These are phyloP conservation scores for Russula emetica DNA, from an alignment of 768 basidiomycete species.

Conservation along the genomic window DNA sequence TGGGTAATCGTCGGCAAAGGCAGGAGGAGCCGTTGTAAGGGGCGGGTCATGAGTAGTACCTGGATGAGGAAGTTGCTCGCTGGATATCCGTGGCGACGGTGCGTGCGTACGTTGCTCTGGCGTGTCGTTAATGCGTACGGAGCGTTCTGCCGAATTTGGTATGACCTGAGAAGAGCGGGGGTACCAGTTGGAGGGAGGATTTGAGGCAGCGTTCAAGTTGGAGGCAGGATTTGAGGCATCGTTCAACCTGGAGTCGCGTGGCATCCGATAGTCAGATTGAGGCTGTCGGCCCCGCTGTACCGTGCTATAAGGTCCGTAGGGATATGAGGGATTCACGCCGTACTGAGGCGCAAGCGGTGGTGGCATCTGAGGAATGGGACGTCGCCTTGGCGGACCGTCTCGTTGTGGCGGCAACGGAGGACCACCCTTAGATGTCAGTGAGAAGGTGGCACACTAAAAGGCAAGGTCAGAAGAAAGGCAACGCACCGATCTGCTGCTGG, in stretches of 20 bases:
- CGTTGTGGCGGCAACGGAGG: neutral
- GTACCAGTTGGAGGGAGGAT: neutral
- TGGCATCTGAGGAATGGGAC: conserved; percentile 19
- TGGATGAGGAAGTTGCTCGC: conserved; percentile 3
- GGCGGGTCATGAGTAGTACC: neutral
- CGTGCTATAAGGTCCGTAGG: neutral
- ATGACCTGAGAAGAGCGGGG: neutral
- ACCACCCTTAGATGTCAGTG: neutral
- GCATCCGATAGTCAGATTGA: neutral
- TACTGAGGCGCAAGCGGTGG: conserved; percentile 10
- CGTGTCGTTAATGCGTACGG: conserved; percentile 8
- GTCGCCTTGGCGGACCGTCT: conserved; percentile 15
- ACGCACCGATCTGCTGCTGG: conserved; percentile 12
- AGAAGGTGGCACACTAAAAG: neutral
- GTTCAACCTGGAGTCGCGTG: neutral
- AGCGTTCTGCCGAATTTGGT: neutral
- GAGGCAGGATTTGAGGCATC: neutral
- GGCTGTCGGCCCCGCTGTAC: neutral
- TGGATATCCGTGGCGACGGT: neutral
- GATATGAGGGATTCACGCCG: neutral
- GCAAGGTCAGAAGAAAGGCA: neutral
- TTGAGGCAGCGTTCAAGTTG: neutral
- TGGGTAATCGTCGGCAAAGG: neutral
- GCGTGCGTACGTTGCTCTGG: neutral
- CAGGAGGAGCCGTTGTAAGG: neutral